phyloP scores from a whole-genome alignment of 2,329 filamentous ascomycete genomes.

The Davidsoniella virescens region DNA sequence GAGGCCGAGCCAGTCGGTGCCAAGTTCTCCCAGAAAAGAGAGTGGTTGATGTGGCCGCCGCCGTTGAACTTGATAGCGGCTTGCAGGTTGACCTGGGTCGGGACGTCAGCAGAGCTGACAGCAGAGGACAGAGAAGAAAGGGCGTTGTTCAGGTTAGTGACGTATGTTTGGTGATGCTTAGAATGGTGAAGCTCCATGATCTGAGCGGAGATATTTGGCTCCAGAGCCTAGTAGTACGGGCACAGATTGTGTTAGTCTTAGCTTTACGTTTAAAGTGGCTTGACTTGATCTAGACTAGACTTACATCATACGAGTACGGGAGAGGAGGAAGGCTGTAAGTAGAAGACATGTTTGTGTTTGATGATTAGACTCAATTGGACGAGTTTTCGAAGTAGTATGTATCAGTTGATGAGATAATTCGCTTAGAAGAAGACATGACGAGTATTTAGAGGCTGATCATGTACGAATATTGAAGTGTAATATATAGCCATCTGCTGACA shows the following conservation, averaged over 20 bases:
- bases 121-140: constrained; percentile 43
- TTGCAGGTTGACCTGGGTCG: constrained; percentile 50
- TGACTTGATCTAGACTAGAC: constrained; percentile 17
- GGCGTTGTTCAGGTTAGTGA: constrained; percentile 57
- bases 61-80: constrained; percentile 71
- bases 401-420: too few relatives aligned
- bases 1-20: constrained; percentile 41
- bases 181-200: constrained; percentile 71
- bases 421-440: neutral
- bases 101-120: constrained; percentile 39
- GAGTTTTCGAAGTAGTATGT: neutral
- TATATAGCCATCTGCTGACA: constrained; percentile 1
- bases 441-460: constrained; percentile 1
- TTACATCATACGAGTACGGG: constrained; percentile 55
- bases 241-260: neutral
- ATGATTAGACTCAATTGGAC: neutral
- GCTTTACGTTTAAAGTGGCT: neutral
- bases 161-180: constrained; percentile 67
- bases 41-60: constrained; percentile 86
- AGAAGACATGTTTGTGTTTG: neutral
- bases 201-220: constrained; percentile 57
- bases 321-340: constrained; percentile 47
- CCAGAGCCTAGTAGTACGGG: constrained; percentile 39
- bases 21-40: constrained; percentile 80
- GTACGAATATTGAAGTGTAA: too few relatives aligned